Conservation (phyloP, 2,329 filamentous ascomycete genomes). For the Dactylonectria macrodidyma region DNA sequence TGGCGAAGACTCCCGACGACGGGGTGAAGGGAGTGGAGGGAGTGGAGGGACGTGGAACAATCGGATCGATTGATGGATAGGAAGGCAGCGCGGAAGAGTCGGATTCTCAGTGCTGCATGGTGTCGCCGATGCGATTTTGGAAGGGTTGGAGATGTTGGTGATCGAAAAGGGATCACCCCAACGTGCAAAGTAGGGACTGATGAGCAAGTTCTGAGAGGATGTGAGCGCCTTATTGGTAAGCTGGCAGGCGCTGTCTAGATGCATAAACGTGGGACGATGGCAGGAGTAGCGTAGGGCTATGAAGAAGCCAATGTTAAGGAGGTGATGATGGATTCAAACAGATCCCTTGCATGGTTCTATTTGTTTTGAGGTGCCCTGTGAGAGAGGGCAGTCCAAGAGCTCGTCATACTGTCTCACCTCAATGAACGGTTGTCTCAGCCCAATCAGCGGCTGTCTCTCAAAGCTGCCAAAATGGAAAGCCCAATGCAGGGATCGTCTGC, state of each 20-base stretch:
- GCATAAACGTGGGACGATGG: conserved; percentile 47
- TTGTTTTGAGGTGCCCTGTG: not conserved
- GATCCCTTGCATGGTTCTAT: not conserved
- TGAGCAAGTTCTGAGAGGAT: conserved; percentile 50
- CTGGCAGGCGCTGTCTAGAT: conserved; percentile 51
- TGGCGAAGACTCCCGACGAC: conserved; percentile 49
- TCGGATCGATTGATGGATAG: conserved; percentile 55
- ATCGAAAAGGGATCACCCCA: conserved; percentile 35
- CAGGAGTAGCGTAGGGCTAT: not conserved
- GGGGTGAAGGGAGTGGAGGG: conserved; percentile 52
- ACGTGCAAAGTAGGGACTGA: conserved; percentile 37
- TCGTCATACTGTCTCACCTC: too few species aligned
- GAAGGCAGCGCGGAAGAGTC: conserved; percentile 55
- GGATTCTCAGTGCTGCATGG: conserved; percentile 56
- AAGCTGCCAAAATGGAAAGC: too few species aligned
- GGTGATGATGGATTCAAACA: not conserved
- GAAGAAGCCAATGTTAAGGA: not conserved
- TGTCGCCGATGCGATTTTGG: conserved; percentile 60
- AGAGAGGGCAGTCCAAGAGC: too few species aligned
- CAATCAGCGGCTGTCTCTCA: too few species aligned
- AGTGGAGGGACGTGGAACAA: too few species aligned
- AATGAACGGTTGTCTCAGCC: too few species aligned
- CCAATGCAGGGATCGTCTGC: too few species aligned
- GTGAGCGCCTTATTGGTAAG: conserved; percentile 50
- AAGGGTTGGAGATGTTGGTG: conserved; percentile 55